These are phyloP conservation scores for Marasmius sp. DNA, from an alignment of 1,284 basidiomycete genomes.

Conservation along the genomic window DNA sequence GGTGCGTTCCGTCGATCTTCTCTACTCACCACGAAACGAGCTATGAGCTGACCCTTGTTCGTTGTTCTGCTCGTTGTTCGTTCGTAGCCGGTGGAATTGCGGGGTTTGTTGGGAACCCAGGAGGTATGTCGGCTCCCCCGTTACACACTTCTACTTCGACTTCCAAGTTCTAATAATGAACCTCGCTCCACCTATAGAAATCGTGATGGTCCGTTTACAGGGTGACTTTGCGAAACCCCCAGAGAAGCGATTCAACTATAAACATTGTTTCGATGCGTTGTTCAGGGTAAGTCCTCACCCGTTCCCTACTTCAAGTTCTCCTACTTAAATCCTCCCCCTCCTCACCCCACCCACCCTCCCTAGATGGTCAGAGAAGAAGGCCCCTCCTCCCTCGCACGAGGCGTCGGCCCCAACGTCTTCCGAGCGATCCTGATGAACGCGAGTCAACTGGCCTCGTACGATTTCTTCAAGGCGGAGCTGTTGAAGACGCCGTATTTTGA, in stretches of 20 bases:
- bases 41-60: too few relatives aligned
- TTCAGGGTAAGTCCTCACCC: conserved; percentile 75
- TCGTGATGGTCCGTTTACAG: conserved; percentile 85
- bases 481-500: conserved; percentile 69
- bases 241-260: conserved; percentile 85
- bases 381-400: conserved; percentile 68
- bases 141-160: too few relatives aligned
- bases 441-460: conserved; percentile 90
- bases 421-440: conserved; percentile 90
- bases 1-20: conserved; percentile 56
- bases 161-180: too few relatives aligned
- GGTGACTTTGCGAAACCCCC: conserved; percentile 85
- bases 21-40: too few relatives aligned
- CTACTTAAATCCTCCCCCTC: too few relatives aligned
- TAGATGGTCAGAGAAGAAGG: conserved; percentile 89
- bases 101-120: conserved; percentile 87
- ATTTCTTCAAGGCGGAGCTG: conserved; percentile 85
- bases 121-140: conserved; percentile 43
- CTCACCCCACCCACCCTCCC: too few relatives aligned
- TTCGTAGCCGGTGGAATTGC: conserved; percentile 74
- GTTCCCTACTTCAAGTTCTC: too few relatives aligned
- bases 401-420: conserved; percentile 85
- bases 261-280: conserved; percentile 83
- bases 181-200: too few relatives aligned
- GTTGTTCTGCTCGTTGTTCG: too few relatives aligned